Evolutionary conservation across 106 monocot species (phyloP).

Genomic region (Chionographis japonica): DNA sequence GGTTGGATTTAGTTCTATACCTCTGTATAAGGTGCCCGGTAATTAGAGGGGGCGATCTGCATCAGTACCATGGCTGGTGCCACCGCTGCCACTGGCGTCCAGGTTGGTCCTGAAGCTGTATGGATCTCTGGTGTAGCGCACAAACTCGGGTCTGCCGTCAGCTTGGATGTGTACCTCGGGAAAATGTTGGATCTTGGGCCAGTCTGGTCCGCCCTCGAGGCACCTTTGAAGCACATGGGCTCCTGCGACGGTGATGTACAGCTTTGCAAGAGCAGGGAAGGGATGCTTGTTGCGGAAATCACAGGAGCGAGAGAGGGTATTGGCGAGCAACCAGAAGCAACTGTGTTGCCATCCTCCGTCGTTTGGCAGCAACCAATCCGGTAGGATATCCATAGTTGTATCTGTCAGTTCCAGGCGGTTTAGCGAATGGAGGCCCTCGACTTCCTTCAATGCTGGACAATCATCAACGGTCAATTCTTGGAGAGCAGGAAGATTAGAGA

Average conservation of each 20-base stretch:
- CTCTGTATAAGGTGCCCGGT: no score
- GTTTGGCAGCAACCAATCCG: constrained; percentile 21
- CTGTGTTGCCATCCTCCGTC: not conserved
- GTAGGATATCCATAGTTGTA: constrained; percentile 11
- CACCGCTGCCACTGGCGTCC: no score
- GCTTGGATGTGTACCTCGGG: constrained; percentile 8
- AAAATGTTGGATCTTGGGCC: constrained; percentile 24
- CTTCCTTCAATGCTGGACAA: constrained; percentile 3
- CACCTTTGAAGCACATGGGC: constrained; percentile 20
- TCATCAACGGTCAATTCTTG: not conserved
- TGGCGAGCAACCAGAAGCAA: no score
- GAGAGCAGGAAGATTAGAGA: constrained; percentile 9
- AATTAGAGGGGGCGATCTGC: no score
- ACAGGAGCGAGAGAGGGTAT: no score
- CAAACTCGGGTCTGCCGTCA: not conserved
- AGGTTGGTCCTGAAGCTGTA: constrained; percentile 26
- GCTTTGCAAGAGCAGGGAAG: constrained; percentile 1
- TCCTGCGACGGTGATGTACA: constrained; percentile 1
- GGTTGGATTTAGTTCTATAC: no score
- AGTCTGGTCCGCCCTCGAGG: constrained; percentile 17
- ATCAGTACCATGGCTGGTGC: no score
- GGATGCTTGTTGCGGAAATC: not conserved
- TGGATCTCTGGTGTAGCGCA: constrained; percentile 24
- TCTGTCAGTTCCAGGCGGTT: constrained; percentile 1
- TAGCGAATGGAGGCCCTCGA: constrained; percentile 8